Evolutionary conservation across 768 basidiomycete genomes (phyloP).

Genomic region (Rhizopogon vinicolor): DNA sequence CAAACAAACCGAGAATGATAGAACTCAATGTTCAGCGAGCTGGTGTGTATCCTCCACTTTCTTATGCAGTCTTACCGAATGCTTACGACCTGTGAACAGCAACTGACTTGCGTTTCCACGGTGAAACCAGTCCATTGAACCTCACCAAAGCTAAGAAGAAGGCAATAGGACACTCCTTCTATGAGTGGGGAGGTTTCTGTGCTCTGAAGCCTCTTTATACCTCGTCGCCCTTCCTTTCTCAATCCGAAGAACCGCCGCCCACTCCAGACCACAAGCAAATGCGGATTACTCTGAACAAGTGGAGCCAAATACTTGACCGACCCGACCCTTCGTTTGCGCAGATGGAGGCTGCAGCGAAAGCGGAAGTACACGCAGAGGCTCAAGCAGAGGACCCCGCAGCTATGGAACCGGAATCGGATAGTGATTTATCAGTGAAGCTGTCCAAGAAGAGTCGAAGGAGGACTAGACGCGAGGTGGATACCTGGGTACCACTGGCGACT

Average conservation of each 20-base stretch:
- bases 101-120: slow-evolving; percentile 16
- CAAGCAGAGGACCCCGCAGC: background rate
- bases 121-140: slow-evolving; percentile 16
- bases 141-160: slow-evolving; percentile 26
- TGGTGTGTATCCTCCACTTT: slow-evolving; percentile 13
- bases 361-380: background rate
- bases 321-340: slow-evolving; percentile 28
- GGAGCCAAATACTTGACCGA: slow-evolving; percentile 28
- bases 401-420: background rate
- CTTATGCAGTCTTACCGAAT: background rate
- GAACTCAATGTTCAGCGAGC: slow-evolving; percentile 18
- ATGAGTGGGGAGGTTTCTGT: slow-evolving; percentile 29
- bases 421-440: background rate
- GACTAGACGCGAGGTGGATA: background rate
- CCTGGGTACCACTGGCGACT: background rate
- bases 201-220: slow-evolving; percentile 24
- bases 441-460: background rate
- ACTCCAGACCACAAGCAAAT: slow-evolving; percentile 20
- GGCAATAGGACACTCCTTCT: slow-evolving; percentile 24
- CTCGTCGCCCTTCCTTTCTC: slow-evolving; percentile 22
- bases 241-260: slow-evolving; percentile 7
- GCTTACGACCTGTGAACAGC: slow-evolving; percentile 6
- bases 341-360: slow-evolving; percentile 12
- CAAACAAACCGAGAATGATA: slow-evolving; percentile 1
- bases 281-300: slow-evolving; percentile 28